Evolutionary conservation across 2,329 filamentous ascomycete genomes (phyloP), one percentile per base, ranked within the genome.

Genomic region (Alternaria ethzedia): DNA sequence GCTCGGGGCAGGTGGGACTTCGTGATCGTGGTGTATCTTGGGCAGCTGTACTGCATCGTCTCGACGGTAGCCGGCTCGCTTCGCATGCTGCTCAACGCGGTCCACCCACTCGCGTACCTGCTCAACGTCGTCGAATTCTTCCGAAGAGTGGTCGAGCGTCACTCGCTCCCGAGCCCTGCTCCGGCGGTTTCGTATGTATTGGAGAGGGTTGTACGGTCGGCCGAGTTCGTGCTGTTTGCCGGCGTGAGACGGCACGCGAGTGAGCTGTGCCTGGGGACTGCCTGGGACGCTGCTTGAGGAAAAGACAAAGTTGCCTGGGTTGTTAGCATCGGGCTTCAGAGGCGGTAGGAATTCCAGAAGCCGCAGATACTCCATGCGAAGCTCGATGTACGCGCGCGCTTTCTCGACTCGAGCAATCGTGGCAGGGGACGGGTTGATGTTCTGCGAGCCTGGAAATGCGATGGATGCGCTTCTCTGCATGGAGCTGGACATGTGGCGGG

Each of bases 161-260:
- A 87, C 90, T 44, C 92, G 88, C 80, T 96, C 92, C 15, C 94
- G 87, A 25, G 91, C 90, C 66, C 96, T 87, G 12, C 96, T 87
- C 76, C 94, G 95, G 51, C 95, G 88, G 75, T 99, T 98, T 20
- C 96, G 90, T 59, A 98, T 91, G 71, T 93, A 93, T 79, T 98
- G 96, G 23, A 99, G 82, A 5, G 95, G 96, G 76, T 99, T 97
- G 77, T 98, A 98, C 3, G 85, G 82, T 56, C 94, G 89, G 5
- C 91, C 91, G 8, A 90, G 78, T n/a, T 61, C 74, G 45, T 78
- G 73, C 64, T 78, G 77, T 64, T 71, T 78, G 68, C 71, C 79
- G 26, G 73, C 73, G 70, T 82, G 54, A 66, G 79, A 78, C 58
- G 78, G 64, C 61, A 78, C 57, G 70, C 83, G 75, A 60, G 71